A percentile compares a stretch with the other conserved stretches of the same genome.
Evolutionary conservation across 805 yeast genomes (phyloP).

Genomic region (Kodamaea leandrae): DNA sequence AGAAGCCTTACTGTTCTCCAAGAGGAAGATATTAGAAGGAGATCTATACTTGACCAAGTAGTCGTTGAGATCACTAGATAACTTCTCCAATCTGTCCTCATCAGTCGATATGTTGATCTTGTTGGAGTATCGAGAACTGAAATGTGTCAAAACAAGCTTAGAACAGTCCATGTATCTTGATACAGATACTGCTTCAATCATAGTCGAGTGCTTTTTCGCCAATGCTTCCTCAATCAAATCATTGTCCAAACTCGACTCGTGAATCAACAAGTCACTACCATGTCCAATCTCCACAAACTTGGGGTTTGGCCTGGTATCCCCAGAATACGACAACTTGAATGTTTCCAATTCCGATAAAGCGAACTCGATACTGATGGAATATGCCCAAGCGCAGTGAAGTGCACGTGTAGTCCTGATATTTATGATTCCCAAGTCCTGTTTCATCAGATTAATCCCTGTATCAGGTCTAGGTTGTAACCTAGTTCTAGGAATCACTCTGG

Average conservation of each 20-base stretch:
- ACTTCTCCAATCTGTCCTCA: conserved; percentile 20
- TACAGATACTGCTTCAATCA: conserved; percentile 77
- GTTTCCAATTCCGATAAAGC: conserved; percentile 35
- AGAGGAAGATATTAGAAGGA: conserved; percentile 25
- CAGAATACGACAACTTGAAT: conserved; percentile 84
- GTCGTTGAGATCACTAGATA: conserved; percentile 23
- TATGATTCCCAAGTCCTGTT: conserved; percentile 40
- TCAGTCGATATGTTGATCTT: conserved; percentile 29
- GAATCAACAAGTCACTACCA: conserved; percentile 72
- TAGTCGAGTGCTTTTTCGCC: conserved; percentile 81
- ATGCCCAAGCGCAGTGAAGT: conserved; percentile 80
- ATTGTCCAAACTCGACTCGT: conserved; percentile 91
- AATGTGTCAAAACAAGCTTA: conserved; percentile 79
- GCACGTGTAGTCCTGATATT: conserved; percentile 67
- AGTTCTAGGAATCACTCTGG: conserved; percentile 17
- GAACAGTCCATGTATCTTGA: conserved; percentile 69
- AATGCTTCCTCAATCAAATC: conserved; percentile 74
- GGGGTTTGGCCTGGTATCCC: conserved; percentile 86
- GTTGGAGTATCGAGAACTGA: conserved; percentile 76
- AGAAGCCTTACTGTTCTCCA: conserved; percentile 6
- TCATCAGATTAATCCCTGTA: conserved; percentile 32
- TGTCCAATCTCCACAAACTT: conserved; percentile 65
- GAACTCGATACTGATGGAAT: conserved; percentile 56
- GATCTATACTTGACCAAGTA: conserved; percentile 27
- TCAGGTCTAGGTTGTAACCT: conserved; percentile 27